Conservation (phyloP, 2,329 filamentous ascomycete species). For the Diplodia mutila region DNA sequence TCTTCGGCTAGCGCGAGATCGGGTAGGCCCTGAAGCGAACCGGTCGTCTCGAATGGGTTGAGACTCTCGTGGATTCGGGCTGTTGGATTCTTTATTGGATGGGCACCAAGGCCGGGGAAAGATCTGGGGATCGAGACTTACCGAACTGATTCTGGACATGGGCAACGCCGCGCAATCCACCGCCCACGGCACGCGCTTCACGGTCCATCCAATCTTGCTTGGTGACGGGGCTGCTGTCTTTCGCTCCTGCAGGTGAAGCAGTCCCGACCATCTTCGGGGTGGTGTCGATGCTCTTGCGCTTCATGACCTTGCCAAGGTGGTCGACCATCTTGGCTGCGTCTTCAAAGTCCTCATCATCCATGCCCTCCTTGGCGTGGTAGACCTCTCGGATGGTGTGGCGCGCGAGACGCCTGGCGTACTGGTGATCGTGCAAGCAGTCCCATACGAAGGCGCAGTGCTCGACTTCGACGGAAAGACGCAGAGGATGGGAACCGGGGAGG, state of each 20-base stretch:
- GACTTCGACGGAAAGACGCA: conserved; percentile 86
- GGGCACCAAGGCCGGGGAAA: neutral
- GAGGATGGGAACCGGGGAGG: conserved; percentile 84
- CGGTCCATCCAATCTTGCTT: conserved; percentile 20
- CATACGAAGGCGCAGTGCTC: conserved; percentile 93
- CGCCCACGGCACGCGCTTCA: conserved; percentile 14
- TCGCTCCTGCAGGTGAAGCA: neutral
- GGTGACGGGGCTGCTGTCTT: conserved; percentile 3
- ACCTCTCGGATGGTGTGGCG: conserved; percentile 85
- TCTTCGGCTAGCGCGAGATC: conserved; percentile 23
- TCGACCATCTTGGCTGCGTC: conserved; percentile 89
- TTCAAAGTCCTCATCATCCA: conserved; percentile 94
- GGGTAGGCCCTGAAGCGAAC: conserved; percentile 6
- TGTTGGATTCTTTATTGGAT: neutral
- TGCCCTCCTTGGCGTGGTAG: conserved; percentile 86
- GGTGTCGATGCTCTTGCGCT: conserved; percentile 52
- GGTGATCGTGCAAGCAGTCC: conserved; percentile 84
- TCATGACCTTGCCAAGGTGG: conserved; percentile 86
- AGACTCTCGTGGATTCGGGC: conserved; percentile 17
- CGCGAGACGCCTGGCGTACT: conserved; percentile 75
- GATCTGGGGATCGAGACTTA: neutral
- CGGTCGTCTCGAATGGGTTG: conserved; percentile 13
- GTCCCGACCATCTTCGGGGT: conserved; percentile 10
- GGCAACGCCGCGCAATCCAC: conserved; percentile 8
- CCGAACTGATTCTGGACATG: conserved; percentile 8